A percentile compares a stretch with the other conserved stretches of the same genome.
Evolutionary conservation across 2,329 filamentous ascomycete species (phyloP).

Genomic region (Xylariaceae sp.): DNA sequence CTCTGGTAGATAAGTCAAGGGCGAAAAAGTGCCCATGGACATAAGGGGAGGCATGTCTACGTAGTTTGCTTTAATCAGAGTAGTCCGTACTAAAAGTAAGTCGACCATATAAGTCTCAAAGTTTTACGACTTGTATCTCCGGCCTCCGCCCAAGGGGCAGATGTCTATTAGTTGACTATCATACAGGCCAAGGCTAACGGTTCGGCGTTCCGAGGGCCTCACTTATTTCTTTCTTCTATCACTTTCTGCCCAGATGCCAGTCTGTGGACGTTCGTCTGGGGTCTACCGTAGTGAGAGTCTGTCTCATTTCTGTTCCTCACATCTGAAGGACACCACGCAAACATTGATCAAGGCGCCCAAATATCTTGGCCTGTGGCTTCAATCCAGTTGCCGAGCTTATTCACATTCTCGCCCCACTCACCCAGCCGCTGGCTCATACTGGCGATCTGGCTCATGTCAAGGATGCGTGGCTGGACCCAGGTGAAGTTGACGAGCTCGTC

Average conservation of each 20-base stretch:
- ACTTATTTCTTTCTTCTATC: neutral
- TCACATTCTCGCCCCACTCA: constrained; percentile 96
- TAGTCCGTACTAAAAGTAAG: neutral
- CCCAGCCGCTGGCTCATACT: constrained; percentile 86
- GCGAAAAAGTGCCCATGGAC: too few relatives aligned
- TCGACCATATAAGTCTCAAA: too few relatives aligned
- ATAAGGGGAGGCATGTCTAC: too few relatives aligned
- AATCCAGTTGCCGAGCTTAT: constrained; percentile 96
- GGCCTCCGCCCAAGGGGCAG: constrained; percentile 6
- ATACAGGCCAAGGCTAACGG: constrained; percentile 10
- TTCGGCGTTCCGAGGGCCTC: neutral
- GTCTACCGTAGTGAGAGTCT: neutral
- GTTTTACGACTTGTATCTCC: constrained; percentile 21
- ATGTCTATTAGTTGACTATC: constrained; percentile 25
- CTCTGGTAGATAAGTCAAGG: too few relatives aligned
- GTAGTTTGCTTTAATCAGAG: neutral
- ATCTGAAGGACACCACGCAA: neutral
- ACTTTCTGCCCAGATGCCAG: neutral
- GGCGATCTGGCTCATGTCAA: constrained; percentile 94
- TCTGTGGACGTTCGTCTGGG: too few relatives aligned
- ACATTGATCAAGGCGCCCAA: constrained; percentile 70
- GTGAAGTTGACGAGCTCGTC: constrained; percentile 92
- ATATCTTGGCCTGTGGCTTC: constrained; percentile 93
- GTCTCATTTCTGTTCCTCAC: neutral
- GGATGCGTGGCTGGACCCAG: constrained; percentile 98